phyloP scores from a whole-genome alignment of 2,329 filamentous ascomycete genomes.

The Cordyceps farinosa region DNA sequence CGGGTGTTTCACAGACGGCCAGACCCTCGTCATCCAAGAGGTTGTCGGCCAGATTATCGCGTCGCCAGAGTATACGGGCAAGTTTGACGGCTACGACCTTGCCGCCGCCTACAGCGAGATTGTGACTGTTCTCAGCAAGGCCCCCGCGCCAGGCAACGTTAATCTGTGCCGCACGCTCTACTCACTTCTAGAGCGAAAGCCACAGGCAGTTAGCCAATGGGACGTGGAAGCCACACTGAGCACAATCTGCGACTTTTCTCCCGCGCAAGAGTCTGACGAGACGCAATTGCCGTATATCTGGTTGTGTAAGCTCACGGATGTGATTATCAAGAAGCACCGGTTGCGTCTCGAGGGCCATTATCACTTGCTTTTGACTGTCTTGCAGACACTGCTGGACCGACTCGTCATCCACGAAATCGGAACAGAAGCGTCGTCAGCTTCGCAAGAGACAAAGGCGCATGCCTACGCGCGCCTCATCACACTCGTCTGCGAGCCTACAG shows the following conservation, averaged over 20 bases:
- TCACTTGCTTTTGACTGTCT: constrained; percentile 51
- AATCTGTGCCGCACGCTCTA: constrained; percentile 41
- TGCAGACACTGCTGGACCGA: constrained; percentile 54
- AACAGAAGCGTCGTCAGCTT: constrained; percentile 16
- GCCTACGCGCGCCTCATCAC: constrained; percentile 54
- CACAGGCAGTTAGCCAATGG: constrained; percentile 53
- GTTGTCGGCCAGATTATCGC: constrained; percentile 40
- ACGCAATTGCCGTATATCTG: constrained; percentile 39
- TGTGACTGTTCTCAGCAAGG: constrained; percentile 29
- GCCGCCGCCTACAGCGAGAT: constrained; percentile 42
- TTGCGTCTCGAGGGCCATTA: constrained; percentile 60
- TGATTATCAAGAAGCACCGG: constrained; percentile 57
- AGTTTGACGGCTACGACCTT: constrained; percentile 35
- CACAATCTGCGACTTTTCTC: constrained; percentile 38
- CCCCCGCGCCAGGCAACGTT: constrained; percentile 31
- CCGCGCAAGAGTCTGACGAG: not conserved
- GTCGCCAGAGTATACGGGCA: constrained; percentile 28
- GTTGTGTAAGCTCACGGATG: constrained; percentile 52
- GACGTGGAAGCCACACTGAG: constrained; percentile 53
- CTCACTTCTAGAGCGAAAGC: constrained; percentile 48
- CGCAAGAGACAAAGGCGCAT: constrained; percentile 45
- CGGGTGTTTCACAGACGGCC: constrained; percentile 34
- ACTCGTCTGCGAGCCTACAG: constrained; percentile 57
- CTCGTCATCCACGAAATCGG: constrained; percentile 40
- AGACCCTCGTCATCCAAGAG: constrained; percentile 42